Base-by-base conservation (phyloP, 179 eudicot genomes). In the Drosera spatulata region DNA sequence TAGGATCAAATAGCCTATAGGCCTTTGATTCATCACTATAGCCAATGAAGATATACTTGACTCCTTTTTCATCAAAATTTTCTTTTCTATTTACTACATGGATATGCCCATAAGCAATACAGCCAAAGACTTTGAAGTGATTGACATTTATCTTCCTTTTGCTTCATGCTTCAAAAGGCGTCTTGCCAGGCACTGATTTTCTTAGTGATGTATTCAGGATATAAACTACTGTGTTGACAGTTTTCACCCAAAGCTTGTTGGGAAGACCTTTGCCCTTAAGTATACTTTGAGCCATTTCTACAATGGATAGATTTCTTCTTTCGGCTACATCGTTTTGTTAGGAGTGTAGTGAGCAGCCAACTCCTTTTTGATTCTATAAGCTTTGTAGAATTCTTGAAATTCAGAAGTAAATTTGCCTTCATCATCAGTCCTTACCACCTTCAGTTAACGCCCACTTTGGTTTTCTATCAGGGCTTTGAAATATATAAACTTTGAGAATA, bases 261-360 rank as follows among this genome's bases (percentile, higher is more conserved):
- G n/a, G n/a, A n/a, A n/a, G n/a, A n/a, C n/a, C n/a, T n/a, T n/a
- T n/a, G n/a, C n/a, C n/a, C n/a, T n/a, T 46, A 15, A 69, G 2
- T 58, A 64, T 63, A 22, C 70, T 67, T 47, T 59, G 50, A 7
- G 62, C 58, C 73, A 76, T 71, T 53, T 71, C 76, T 0, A 50
- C 57, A 38, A 64, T 59, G 38, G 60, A 71, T 50, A 53, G 53
- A 9, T 69, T 72, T 48, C 50, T 65, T n/a, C 61, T 51, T 53
- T 71, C 67, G 0, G 46, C 64, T 1, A 71, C 67, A 40, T 73
- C 70, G 52, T 68, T 75, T 48, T 75, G 71, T 61, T 68, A 2
- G 61, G 74, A 7, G 64, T 65, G n/a, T 39, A 47, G 6, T 41
- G 14, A 1, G 60, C 62, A 10, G 69, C n/a, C n/a, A n/a, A n/a